phyloP scores from a whole-genome alignment of 257 asterid species.

The Oldenlandia corymbosa region DNA sequence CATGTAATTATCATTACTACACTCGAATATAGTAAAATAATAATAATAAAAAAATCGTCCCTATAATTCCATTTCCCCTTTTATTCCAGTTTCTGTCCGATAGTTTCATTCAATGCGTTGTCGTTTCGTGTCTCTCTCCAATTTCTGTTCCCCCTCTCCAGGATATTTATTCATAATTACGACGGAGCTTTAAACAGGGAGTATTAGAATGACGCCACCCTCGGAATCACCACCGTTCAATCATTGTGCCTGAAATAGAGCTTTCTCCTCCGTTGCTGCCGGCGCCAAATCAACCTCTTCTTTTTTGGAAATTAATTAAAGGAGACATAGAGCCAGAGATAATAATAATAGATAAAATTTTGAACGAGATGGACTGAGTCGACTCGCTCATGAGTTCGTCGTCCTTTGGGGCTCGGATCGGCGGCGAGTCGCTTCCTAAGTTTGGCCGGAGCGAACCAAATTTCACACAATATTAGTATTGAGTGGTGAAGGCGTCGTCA shows the following conservation, averaged over 20 bases:
- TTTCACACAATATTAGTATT: neutral
- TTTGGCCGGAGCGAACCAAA: neutral
- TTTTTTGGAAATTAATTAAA: neutral
- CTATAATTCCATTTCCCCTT: no score
- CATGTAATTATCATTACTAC: neutral
- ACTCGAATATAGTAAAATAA: no score
- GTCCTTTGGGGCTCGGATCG: constrained; percentile 11
- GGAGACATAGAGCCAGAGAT: no score
- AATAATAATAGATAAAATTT: no score
- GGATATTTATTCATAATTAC: neutral
- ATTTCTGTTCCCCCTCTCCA: neutral
- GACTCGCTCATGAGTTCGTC: constrained; percentile 13
- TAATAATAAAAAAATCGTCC: no score
- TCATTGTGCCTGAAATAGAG: neutral
- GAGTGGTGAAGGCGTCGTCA: neutral
- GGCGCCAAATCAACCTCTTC: neutral
- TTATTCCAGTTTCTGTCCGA: no score
- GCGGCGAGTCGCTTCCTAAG: constrained; percentile 4
- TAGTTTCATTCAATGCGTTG: neutral
- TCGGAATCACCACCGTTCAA: constrained; percentile 9
- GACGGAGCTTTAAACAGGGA: neutral
- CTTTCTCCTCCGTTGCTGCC: neutral
- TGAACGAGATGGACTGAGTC: constrained; percentile 4
- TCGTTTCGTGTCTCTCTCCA: neutral
- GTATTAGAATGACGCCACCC: neutral